Conservation (phyloP, 202 grass and related monocot species). For the Miscanthus sacchariflorus region DNA sequence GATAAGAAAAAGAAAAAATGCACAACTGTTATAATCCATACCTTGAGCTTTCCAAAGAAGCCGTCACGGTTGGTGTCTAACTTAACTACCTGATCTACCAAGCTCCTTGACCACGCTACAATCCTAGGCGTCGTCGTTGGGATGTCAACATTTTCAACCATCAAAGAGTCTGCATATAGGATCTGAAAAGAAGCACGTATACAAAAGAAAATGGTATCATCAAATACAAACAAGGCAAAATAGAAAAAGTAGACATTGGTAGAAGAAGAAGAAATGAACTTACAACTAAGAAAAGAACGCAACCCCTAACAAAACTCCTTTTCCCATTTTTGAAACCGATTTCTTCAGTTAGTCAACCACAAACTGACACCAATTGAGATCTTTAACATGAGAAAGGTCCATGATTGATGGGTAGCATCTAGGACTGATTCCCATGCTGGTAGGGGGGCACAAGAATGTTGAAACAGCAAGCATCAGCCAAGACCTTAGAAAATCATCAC, state of each 20-base stretch:
- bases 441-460: not conserved
- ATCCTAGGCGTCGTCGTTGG: not conserved
- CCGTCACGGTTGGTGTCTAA: not conserved
- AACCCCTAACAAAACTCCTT: not conserved
- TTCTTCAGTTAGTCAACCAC: not conserved
- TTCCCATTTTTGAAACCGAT: not conserved
- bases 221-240: not conserved
- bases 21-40: not conserved
- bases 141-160: not conserved
- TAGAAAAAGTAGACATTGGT: not conserved
- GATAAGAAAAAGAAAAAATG: not conserved
- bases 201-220: not conserved
- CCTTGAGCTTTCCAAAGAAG: not conserved
- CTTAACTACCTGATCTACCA: not conserved
- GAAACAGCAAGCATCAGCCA: not conserved
- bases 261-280: not conserved
- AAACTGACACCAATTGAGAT: not conserved
- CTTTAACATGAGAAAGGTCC: not conserved
- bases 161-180: not conserved
- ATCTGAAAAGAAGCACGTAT: not conserved
- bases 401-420: not conserved
- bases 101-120: not conserved
- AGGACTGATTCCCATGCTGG: not conserved
- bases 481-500: not conserved
- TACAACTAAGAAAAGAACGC: not conserved